Conservation (phyloP, 208 protist genomes). For the Naegleria gruberi region DNA sequence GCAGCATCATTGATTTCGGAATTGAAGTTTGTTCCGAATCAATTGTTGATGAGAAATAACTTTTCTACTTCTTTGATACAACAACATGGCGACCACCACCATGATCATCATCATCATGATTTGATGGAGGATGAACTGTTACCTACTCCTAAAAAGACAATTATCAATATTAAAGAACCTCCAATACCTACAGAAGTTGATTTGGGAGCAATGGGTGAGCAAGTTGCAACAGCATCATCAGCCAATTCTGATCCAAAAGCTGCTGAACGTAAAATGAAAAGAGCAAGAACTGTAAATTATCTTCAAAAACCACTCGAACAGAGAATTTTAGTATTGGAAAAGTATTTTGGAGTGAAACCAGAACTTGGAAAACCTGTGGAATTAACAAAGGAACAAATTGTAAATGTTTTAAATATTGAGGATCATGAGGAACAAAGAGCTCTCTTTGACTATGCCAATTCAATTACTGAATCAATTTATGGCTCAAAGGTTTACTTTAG, state of each 20-base stretch:
- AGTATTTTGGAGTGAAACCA: constrained; percentile 1
- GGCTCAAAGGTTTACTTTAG: constrained; percentile 16
- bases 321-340: neutral
- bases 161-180: neutral
- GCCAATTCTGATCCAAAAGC: neutral
- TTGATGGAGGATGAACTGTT: neutral
- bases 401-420: neutral
- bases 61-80: neutral
- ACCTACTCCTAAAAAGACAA: constrained; percentile 7
- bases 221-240: neutral
- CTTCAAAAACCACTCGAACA: constrained; percentile 23
- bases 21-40: too few relatives aligned
- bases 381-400: constrained; percentile 14
- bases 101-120: neutral
- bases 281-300: constrained; percentile 18
- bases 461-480: constrained; percentile 26
- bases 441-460: neutral
- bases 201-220: neutral
- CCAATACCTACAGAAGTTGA: neutral
- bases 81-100: neutral
- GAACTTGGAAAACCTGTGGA: constrained; percentile 11
- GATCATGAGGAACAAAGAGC: neutral
- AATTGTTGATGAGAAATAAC: too few relatives aligned
- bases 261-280: neutral
- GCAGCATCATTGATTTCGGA: too few relatives aligned